These are phyloP conservation scores for Pachyrhizus erosus DNA, from an alignment of 306 rosid species.

Conservation along the genomic window DNA sequence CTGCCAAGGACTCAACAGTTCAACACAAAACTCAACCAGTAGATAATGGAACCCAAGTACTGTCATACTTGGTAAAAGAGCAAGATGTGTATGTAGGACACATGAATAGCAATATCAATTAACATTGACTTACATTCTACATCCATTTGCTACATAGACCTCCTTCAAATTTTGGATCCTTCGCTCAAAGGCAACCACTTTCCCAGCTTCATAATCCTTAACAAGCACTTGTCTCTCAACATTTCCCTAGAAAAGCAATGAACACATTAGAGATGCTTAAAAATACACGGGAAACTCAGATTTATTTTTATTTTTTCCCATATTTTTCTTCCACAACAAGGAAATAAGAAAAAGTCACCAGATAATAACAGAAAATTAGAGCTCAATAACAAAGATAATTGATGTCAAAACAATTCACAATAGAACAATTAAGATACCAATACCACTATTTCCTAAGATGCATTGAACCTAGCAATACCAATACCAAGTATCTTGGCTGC, in stretches of 20 bases:
- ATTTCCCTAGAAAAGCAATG: slow-evolving; percentile 63
- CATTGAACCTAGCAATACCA: not conserved
- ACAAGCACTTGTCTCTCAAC: slow-evolving; percentile 93
- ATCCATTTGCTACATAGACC: slow-evolving; percentile 68
- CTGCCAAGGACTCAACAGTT: not conserved
- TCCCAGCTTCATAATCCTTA: slow-evolving; percentile 72
- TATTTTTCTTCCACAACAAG: not conserved
- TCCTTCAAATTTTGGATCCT: slow-evolving; percentile 83
- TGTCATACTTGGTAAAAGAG: not conserved
- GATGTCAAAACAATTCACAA: not conserved
- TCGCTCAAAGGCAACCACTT: slow-evolving; percentile 76
- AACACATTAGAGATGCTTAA: slow-evolving; percentile 23
- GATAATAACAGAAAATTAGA: slow-evolving; percentile 13
- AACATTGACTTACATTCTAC: slow-evolving; percentile 65
- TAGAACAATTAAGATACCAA: not conserved
- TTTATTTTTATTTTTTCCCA: not conserved
- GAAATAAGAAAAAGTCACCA: slow-evolving; percentile 7
- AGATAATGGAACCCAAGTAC: not conserved
- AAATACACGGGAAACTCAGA: not conserved
- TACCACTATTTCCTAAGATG: not conserved
- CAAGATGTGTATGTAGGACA: slow-evolving; percentile 4
- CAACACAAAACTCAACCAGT: not conserved
- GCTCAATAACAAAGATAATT: not conserved
- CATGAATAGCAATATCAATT: slow-evolving; percentile 9
- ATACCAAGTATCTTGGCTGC: not conserved